phyloP scores from a whole-genome alignment of 768 basidiomycete genomes.

The Clavulina sp. region DNA sequence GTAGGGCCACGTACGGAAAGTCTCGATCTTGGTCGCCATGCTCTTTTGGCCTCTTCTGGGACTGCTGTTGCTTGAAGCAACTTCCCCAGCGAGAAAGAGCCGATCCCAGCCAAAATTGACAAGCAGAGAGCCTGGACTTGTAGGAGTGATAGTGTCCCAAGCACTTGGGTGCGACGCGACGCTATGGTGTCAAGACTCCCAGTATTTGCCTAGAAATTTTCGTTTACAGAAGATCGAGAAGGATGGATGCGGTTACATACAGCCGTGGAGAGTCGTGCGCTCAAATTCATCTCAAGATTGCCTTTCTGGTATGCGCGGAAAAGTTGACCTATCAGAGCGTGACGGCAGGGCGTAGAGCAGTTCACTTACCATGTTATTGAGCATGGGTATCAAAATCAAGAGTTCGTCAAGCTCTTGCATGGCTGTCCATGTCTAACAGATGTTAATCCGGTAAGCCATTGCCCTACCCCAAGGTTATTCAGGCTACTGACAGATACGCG shows the following conservation, averaged over 20 bases:
- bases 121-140: conserved; percentile 90
- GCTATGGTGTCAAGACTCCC: conserved; percentile 69
- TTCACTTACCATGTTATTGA: conserved; percentile 47
- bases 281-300: conserved; percentile 98
- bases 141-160: conserved; percentile 69
- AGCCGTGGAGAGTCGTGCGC: conserved; percentile 84
- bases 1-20: no score
- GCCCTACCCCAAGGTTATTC: neutral
- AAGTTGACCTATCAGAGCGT: neutral
- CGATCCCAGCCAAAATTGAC: conserved; percentile 66
- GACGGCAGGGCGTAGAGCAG: neutral
- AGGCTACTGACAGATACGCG: conserved; percentile 50
- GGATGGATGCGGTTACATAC: conserved; percentile 19
- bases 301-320: conserved; percentile 35
- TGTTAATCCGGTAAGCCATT: no score
- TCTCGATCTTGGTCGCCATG: no score
- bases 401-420: conserved; percentile 85
- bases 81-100: conserved; percentile 56
- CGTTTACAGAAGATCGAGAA: neutral
- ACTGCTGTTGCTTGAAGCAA: no score
- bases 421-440: conserved; percentile 59
- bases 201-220: conserved; percentile 42
- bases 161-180: conserved; percentile 43
- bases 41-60: no score
- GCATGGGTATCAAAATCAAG: conserved; percentile 88